phyloP scores from a whole-genome alignment of 352 stramenopile genomes.

The Blastocystis sp. region DNA sequence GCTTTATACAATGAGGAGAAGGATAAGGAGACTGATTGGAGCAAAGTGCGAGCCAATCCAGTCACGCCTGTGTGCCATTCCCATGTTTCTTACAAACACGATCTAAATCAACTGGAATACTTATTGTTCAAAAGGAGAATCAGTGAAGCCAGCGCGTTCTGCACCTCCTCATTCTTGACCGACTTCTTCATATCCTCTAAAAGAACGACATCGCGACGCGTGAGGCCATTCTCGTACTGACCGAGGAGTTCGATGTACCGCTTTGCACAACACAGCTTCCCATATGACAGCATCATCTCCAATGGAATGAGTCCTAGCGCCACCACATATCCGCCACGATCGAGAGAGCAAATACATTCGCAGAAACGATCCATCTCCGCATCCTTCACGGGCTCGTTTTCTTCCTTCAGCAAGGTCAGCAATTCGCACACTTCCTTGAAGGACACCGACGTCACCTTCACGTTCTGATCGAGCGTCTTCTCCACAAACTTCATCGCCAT shows the following conservation, averaged over 20 bases:
- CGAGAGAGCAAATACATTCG: not conserved
- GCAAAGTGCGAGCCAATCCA: not conserved
- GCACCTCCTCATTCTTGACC: not conserved
- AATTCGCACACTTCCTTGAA: slow-evolving; percentile 23
- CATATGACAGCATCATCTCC: slow-evolving; percentile 38
- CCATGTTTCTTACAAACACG: slow-evolving; percentile 23
- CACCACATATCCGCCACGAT: slow-evolving; percentile 36
- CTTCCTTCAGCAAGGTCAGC: not conserved
- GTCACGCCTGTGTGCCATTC: slow-evolving; percentile 6
- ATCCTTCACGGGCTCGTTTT: not conserved
- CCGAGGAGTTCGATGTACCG: not conserved
- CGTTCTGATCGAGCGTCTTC: not conserved
- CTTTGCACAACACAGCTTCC: not conserved
- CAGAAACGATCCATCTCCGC: not conserved
- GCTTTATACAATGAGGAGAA: slow-evolving; percentile 43
- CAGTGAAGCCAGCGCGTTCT: not conserved
- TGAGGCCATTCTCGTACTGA: slow-evolving; percentile 18
- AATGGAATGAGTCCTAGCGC: slow-evolving; percentile 23
- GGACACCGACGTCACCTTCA: slow-evolving; percentile 34
- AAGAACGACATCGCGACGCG: not conserved
- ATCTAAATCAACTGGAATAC: slow-evolving; percentile 29
- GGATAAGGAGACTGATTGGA: not conserved
- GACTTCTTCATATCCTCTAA: slow-evolving; percentile 22
- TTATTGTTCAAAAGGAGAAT: not conserved
- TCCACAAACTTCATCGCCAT: not conserved